Evolutionary conservation across 176 grass and related monocot genomes (phyloP), one percentile per base, ranked within the genome.

Genomic region (Lolium perenne): DNA sequence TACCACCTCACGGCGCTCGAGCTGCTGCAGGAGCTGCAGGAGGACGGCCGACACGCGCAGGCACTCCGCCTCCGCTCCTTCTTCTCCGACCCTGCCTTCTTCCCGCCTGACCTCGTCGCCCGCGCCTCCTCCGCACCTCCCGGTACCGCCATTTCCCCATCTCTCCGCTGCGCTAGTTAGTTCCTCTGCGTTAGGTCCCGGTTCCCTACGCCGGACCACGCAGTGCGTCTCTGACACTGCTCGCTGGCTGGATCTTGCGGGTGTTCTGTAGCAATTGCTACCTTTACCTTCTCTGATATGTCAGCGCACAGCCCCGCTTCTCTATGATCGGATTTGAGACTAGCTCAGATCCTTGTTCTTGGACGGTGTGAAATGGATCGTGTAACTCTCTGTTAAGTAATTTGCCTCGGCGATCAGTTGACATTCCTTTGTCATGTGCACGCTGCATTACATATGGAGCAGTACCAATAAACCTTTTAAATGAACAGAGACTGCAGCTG

Each of bases 1-100:
- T 98, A 98, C 69, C 88, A 95, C 76, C 92, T 98, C 65, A 94
- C 95, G 25, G 95, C 95, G 66, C 92, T 98, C 56, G 95, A 98
- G 90, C 93, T 98, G 76, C 77, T 98, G 74, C 95, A 98, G 76
- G 95, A 98, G 75, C 85, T 98, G 51, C 85, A 94, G 35, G 95
- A 98, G 85, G 95, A 98, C 73, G 91, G 93, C 17, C 95, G 93
- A 74, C 88, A 92, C 13, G 95, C 94, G 15, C 95, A 95, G 47
- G 93, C 91, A 67, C 94, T 98, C 83, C 93, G 95, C 81, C 93
- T 98, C 61, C 93, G 87, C 22, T 67, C 89, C 49, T 95, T 92
- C 93, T 98, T 98, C 89, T 88, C 91, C 4, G 93, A 98, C 38
- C 74, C 89, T 16, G 67, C 76, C 7, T 81, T 83, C 38, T 98